Conservation (phyloP, 768 basidiomycete genomes). For the Heimioporus sp. region DNA sequence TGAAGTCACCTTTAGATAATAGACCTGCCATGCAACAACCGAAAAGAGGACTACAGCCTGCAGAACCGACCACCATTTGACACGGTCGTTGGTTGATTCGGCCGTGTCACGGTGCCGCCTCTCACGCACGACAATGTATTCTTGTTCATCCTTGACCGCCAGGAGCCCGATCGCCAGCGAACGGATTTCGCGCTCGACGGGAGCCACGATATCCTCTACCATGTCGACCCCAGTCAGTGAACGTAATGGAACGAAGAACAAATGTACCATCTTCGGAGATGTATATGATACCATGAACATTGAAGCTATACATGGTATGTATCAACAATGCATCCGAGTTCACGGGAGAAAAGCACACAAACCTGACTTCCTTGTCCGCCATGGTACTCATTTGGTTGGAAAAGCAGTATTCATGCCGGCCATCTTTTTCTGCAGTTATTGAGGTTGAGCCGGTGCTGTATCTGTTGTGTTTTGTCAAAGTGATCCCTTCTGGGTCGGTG, state of each 20-base stretch:
- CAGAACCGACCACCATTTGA: constrained; percentile 98
- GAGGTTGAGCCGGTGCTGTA: constrained; percentile 87
- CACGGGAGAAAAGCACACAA: not conserved
- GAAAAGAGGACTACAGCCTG: constrained; percentile 85
- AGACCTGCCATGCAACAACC: constrained; percentile 96
- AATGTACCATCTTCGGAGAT: constrained; percentile 80
- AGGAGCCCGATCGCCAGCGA: constrained; percentile 75
- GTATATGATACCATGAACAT: constrained; percentile 96
- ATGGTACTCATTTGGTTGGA: constrained; percentile 98
- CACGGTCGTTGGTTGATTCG: constrained; percentile 89
- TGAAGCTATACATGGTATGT: constrained; percentile 69
- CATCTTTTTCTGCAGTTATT: constrained; percentile 84
- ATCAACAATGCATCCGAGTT: not conserved
- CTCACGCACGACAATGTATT: constrained; percentile 96
- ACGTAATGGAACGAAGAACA: not conserved
- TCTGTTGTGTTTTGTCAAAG: constrained; percentile 77
- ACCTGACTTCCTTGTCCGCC: constrained; percentile 95
- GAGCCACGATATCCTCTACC: constrained; percentile 77
- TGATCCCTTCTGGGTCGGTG: constrained; percentile 65
- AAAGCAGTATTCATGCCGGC: constrained; percentile 94
- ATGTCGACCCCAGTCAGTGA: constrained; percentile 1
- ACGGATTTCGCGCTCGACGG: constrained; percentile 95
- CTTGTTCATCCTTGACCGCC: constrained; percentile 96
- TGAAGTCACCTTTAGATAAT: constrained; percentile 79
- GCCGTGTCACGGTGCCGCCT: constrained; percentile 91